Base-by-base conservation (phyloP, 2,329 filamentous ascomycete species). In the Coniochaeta pulveracea region DNA sequence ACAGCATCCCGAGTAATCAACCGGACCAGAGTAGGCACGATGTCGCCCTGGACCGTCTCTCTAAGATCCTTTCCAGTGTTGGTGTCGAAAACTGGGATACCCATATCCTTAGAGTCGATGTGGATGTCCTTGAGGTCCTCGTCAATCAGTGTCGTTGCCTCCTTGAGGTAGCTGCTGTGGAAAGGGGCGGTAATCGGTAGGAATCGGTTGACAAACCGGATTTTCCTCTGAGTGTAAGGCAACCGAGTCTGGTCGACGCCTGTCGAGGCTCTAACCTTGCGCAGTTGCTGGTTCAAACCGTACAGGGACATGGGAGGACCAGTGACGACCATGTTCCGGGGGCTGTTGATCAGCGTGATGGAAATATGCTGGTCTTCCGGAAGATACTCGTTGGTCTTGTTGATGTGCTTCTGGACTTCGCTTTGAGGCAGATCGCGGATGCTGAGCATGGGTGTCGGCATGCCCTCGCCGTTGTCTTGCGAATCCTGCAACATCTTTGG, bases 191-290 rank as follows among this genome's bases (percentile, higher is more conserved):
- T 95, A 56, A 98, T 98, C 29, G 91, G 93, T 39, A 98, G 64
- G 68, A 98, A 98, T 39, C 91, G 81, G 65, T 95, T 95, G 40
- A 85, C 85, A 47, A 98, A 98, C 50, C 91, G 85, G 36, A 95
- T 72, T 63, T 98, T 98, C 47, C 91, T 83, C 61, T 98, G 80
- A 0, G 89, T 96, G 64, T 85, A 86, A 6, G 93, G 93, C 34
- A 96, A 80, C 38, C 88, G 76, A 44, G 83, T 94, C 61, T 98
- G 93, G 52, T 98, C 91, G 24, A 98, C 69, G 26, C 93, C 91
- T n/a, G 91, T 96, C 4, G 91, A 81, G 2, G 91, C 89, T 68
- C 95, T 98, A 55, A 94, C 85, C 62, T 96, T 98, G 49, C 93
- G 82, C 35, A 98, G 67, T 53, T 93, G 86, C 30, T 93, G 66